A percentile compares a stretch with the other conserved stretches of the same genome.
These are phyloP conservation scores for Fusarium multiceps DNA, from an alignment of 2,329 filamentous ascomycete genomes.

Conservation along the genomic window DNA sequence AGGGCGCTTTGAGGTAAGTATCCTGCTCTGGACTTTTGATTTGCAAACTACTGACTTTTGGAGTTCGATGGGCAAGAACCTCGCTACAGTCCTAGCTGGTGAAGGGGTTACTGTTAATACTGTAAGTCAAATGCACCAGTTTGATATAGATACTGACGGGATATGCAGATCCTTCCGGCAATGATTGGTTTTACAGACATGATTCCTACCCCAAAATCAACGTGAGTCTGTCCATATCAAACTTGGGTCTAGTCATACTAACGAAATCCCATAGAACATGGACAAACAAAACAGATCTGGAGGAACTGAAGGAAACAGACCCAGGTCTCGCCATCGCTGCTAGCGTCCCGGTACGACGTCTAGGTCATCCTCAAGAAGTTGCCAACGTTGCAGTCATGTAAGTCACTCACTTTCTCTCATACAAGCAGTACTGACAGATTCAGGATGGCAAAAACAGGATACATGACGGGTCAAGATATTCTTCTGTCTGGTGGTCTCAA, in stretches of 20 bases:
- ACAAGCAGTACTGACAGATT: too few species aligned
- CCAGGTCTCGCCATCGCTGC: constrained; percentile 51
- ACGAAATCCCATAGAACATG: constrained; percentile 42
- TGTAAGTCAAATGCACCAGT: constrained; percentile 42
- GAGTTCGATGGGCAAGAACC: constrained; percentile 52
- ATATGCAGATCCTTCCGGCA: constrained; percentile 45
- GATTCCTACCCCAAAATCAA: constrained; percentile 50
- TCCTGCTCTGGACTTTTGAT: rapidly evolving
- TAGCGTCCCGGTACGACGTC: constrained; percentile 49
- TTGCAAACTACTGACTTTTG: background rate
- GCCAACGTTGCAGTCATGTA: constrained; percentile 51
- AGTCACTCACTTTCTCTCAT: constrained; percentile 13
- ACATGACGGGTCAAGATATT: constrained; percentile 28
- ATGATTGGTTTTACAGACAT: constrained; percentile 53
- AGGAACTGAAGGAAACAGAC: constrained; percentile 46
- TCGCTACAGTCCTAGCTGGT: constrained; percentile 48
- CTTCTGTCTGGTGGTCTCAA: constrained; percentile 26
- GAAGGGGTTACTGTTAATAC: constrained; percentile 52
- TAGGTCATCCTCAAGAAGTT: constrained; percentile 51
- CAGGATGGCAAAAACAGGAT: constrained; percentile 35
- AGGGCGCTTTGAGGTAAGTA: constrained; percentile 46
- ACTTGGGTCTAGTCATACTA: rapidly evolving
- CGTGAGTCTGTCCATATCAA: constrained; percentile 22
- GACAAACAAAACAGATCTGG: constrained; percentile 48
- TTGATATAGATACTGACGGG: background rate